A percentile compares a stretch with the other conserved stretches of the same genome.
Evolutionary conservation across 2,329 filamentous ascomycete species (phyloP).

Genomic region (Colletotrichum tamarilloi): DNA sequence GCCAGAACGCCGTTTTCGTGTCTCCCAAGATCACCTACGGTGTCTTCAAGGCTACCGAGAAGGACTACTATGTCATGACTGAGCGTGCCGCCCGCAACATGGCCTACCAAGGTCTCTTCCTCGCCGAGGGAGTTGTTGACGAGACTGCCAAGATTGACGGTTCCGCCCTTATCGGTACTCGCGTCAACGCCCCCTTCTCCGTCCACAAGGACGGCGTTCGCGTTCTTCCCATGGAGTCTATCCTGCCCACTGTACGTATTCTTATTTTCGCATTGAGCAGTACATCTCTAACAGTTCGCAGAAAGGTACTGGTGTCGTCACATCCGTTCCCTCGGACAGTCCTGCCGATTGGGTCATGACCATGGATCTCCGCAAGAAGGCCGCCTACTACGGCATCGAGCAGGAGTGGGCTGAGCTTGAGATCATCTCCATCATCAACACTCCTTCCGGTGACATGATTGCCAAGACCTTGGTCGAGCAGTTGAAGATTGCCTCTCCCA

Average conservation of each 20-base stretch:
- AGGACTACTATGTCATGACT: constrained; percentile 86
- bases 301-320: constrained; percentile 97
- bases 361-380: constrained; percentile 90
- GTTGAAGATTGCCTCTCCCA: constrained; percentile 96
- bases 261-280: neutral
- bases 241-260: constrained; percentile 72
- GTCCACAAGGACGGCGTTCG: constrained; percentile 85
- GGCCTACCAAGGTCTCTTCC: constrained; percentile 91
- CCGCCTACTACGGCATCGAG: constrained; percentile 95
- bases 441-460: constrained; percentile 88
- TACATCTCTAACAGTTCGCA: neutral
- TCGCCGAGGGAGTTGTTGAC: constrained; percentile 78
- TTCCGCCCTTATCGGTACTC: constrained; percentile 85
- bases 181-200: constrained; percentile 90
- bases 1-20: constrained; percentile 95
- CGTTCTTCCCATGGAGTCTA: constrained; percentile 94
- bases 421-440: constrained; percentile 89
- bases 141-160: constrained; percentile 82
- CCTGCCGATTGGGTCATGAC: constrained; percentile 95
- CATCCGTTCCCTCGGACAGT: constrained; percentile 94
- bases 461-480: constrained; percentile 88
- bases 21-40: constrained; percentile 91
- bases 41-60: constrained; percentile 81
- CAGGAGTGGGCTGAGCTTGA: constrained; percentile 96
- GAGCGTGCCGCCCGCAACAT: constrained; percentile 91